Conservation (phyloP, 1,139 yeast species). For the Zygosaccharomyces pseudobailii region DNA sequence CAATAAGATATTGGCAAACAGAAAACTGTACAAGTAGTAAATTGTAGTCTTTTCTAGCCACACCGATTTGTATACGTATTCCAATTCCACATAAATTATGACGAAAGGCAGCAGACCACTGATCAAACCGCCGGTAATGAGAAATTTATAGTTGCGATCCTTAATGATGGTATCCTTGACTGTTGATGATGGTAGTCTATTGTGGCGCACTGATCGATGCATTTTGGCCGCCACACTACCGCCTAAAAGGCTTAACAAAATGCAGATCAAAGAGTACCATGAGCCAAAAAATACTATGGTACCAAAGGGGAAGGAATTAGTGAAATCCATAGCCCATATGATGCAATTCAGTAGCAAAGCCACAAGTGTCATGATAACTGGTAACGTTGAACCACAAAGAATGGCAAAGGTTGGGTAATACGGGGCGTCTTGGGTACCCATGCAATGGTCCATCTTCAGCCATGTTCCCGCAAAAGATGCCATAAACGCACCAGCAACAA, state of each 20-base stretch:
- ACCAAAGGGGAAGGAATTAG: constrained; percentile 73
- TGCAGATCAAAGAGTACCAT: constrained; percentile 57
- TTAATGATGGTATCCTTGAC: neutral
- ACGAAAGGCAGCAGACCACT: constrained; percentile 76
- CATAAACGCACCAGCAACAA: constrained; percentile 65
- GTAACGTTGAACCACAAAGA: constrained; percentile 56
- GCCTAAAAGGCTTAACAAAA: constrained; percentile 73
- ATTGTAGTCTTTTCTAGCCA: constrained; percentile 80
- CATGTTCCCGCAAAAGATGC: constrained; percentile 70
- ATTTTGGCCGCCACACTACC: constrained; percentile 52
- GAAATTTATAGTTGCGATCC: neutral
- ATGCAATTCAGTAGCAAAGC: constrained; percentile 58
- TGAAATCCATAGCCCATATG: constrained; percentile 73
- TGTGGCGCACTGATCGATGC: constrained; percentile 3
- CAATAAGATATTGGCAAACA: constrained; percentile 57
- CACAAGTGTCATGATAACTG: constrained; percentile 51
- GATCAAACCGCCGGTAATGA: constrained; percentile 24
- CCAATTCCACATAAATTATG: constrained; percentile 73
- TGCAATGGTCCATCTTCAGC: constrained; percentile 31
- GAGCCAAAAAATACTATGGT: constrained; percentile 56
- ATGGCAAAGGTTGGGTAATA: constrained; percentile 36
- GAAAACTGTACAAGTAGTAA: constrained; percentile 75
- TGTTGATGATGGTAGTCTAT: neutral
- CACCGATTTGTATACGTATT: constrained; percentile 67
- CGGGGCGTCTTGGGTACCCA: neutral